Base-by-base conservation (phyloP, 192 early-diverging fungal genomes). In the Backusella parvicylindrica region DNA sequence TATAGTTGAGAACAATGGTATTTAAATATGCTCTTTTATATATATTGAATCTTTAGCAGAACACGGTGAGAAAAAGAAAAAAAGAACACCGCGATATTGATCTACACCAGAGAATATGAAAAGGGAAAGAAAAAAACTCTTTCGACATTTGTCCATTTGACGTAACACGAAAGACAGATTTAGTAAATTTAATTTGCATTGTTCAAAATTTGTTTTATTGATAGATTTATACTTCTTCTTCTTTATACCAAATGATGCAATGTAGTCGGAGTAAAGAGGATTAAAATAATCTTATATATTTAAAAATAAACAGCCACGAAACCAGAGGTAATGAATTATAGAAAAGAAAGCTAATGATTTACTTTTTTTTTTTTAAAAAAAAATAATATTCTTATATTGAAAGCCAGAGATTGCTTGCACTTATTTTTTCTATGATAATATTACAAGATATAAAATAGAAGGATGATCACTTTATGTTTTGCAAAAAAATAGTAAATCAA, bases 141-240 rank as follows among this genome's bases (percentile, higher is more conserved):
- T n/a, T n/a, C n/a, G n/a, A n/a, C n/a, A n/a, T n/a, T n/a, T n/a
- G n/a, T n/a, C n/a, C n/a, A n/a, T n/a, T n/a, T n/a, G n/a, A n/a
- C n/a, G 47, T 30, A 47, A 71, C 6, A 31, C 70, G 33, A 18
- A 15, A 7, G 7, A 66, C 28, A 31, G 16, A 33, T 33, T n/a
- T n/a, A 66, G 64, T 35, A 35, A 66, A 16, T 18, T 33, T 66
- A 33, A 66, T 66, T 66, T 66, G 64, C 64, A 66, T 33, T 32
- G 23, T 21, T 8, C 2, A 35, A 37, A 11, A 26, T 68, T 35
- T 21, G 2, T 38, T 18, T 68, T 35, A 5, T 18, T n/a, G n/a
- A n/a, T n/a, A n/a, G n/a, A 18, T 32, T 68, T 36, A n/a, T n/a
- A n/a, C 18, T 9, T 68, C 66, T 21, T 36, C 18, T 6, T 38